A percentile compares a stretch with the other conserved stretches of the same genome.
These are phyloP conservation scores for Plectranthus barbatus DNA, from an alignment of 257 asterid species.

Conservation along the genomic window DNA sequence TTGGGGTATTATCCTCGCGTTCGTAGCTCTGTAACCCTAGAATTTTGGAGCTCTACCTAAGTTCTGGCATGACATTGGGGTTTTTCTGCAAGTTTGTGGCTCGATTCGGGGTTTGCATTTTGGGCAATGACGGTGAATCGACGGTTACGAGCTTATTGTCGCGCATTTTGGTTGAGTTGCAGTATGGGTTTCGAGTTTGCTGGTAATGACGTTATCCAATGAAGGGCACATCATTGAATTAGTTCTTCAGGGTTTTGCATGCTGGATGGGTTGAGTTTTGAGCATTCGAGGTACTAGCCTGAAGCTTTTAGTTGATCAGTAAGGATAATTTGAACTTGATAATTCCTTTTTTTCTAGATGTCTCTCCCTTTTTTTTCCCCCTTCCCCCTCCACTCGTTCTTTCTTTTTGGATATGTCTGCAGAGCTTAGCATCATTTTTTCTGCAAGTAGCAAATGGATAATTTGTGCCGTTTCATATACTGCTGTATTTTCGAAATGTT, in stretches of 20 bases:
- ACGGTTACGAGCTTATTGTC: slow-evolving; percentile 11
- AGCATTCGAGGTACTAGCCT: slow-evolving; percentile 10
- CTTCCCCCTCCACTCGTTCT: neutral
- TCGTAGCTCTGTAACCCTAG: slow-evolving; percentile 30
- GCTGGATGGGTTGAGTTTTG: slow-evolving; percentile 11
- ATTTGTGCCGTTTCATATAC: neutral
- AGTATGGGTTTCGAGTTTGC: slow-evolving; percentile 8
- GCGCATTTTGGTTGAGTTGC: slow-evolving; percentile 46
- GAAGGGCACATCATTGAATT: slow-evolving; percentile 10
- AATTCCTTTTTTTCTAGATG: neutral
- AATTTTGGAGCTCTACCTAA: slow-evolving; percentile 22
- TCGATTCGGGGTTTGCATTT: slow-evolving; percentile 20
- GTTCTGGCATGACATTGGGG: slow-evolving; percentile 30
- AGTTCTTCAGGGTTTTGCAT: slow-evolving; percentile 15
- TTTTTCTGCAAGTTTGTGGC: slow-evolving; percentile 2
- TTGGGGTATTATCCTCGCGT: slow-evolving; percentile 27
- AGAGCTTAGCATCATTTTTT: neutral
- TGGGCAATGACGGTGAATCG: slow-evolving; percentile 22
- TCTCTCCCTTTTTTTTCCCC: neutral
- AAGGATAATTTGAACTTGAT: slow-evolving; percentile 8
- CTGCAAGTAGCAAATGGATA: neutral
- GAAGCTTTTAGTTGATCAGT: slow-evolving; percentile 10
- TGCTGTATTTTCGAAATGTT: neutral
- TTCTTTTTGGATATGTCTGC: neutral
- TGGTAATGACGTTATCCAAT: slow-evolving; percentile 8